These are phyloP conservation scores for Boletus rubescentipes DNA, from an alignment of 768 basidiomycete species.

Conservation along the genomic window DNA sequence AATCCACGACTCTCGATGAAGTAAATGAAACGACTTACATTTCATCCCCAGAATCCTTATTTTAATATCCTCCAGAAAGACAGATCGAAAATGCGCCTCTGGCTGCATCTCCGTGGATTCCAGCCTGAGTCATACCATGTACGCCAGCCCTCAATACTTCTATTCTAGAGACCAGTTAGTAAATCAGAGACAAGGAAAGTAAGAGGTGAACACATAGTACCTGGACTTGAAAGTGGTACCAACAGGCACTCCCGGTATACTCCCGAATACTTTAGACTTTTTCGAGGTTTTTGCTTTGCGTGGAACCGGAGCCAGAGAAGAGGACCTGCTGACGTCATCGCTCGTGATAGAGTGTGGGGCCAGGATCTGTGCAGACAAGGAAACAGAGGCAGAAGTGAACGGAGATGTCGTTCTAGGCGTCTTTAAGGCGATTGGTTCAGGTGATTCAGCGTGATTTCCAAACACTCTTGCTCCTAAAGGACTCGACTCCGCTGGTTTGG, in stretches of 20 bases:
- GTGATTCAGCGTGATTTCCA: constrained; percentile 8
- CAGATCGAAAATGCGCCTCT: not conserved
- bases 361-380: not conserved
- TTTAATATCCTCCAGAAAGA: not conserved
- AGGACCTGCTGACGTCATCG: constrained; percentile 28
- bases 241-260: too few relatives aligned
- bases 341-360: constrained; percentile 11
- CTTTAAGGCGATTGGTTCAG: constrained; percentile 12
- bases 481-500: constrained; percentile 10
- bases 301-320: constrained; percentile 20
- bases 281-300: constrained; percentile 3
- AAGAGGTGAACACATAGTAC: not conserved
- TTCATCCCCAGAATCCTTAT: not conserved
- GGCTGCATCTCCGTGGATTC: not conserved
- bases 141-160: not conserved
- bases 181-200: not conserved
- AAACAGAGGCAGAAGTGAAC: not conserved
- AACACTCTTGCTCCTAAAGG: constrained; percentile 3
- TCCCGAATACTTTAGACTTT: too few relatives aligned
- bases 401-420: constrained; percentile 8
- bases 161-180: not conserved
- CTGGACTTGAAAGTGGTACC: too few relatives aligned
- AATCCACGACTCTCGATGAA: too few relatives aligned
- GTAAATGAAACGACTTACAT: too few relatives aligned
- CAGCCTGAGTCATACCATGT: not conserved